Evolutionary conservation across 2,329 filamentous ascomycete species (phyloP).

Genomic region (Paecilomyces sp.): DNA sequence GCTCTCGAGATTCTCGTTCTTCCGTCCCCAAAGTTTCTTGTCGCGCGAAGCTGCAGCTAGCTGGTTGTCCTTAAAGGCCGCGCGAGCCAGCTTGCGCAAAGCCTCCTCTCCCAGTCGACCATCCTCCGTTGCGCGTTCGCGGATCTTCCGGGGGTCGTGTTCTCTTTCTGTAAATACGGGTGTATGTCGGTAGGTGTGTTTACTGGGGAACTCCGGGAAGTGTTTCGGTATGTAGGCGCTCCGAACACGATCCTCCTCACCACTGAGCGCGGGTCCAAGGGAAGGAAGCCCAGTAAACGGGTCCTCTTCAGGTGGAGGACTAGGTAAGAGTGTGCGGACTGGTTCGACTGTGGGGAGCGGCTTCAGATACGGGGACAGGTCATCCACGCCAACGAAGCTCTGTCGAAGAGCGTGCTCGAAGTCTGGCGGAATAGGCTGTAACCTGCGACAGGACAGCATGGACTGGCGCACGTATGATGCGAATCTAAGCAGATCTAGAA

Average conservation of each 20-base stretch:
- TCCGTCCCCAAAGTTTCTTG: slow-evolving; percentile 31
- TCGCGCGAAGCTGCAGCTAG: slow-evolving; percentile 34
- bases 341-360: slow-evolving; percentile 13
- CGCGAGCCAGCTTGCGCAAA: slow-evolving; percentile 52
- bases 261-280: slow-evolving; percentile 46
- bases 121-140: slow-evolving; percentile 59
- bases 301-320: slow-evolving; percentile 33
- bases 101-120: slow-evolving; percentile 60
- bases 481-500: slow-evolving; percentile 48
- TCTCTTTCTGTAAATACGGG: slow-evolving; percentile 53
- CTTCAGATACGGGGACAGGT: slow-evolving; percentile 28
- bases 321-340: slow-evolving; percentile 26
- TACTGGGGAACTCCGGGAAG: slow-evolving; percentile 56
- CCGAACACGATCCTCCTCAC: slow-evolving; percentile 38
- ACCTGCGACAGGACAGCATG: slow-evolving; percentile 52
- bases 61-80: slow-evolving; percentile 35
- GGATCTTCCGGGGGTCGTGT: slow-evolving; percentile 51
- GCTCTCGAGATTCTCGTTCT: slow-evolving; percentile 37
- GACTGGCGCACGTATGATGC: slow-evolving; percentile 48
- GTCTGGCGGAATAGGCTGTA: slow-evolving; percentile 51
- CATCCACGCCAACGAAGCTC: slow-evolving; percentile 21
- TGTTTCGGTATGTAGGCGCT: slow-evolving; percentile 52
- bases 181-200: slow-evolving; percentile 57
- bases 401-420: slow-evolving; percentile 43
- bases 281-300: slow-evolving; percentile 32